These are phyloP conservation scores for Ganoderma meredithae DNA, from an alignment of 1,284 basidiomycete species.

Conservation along the genomic window DNA sequence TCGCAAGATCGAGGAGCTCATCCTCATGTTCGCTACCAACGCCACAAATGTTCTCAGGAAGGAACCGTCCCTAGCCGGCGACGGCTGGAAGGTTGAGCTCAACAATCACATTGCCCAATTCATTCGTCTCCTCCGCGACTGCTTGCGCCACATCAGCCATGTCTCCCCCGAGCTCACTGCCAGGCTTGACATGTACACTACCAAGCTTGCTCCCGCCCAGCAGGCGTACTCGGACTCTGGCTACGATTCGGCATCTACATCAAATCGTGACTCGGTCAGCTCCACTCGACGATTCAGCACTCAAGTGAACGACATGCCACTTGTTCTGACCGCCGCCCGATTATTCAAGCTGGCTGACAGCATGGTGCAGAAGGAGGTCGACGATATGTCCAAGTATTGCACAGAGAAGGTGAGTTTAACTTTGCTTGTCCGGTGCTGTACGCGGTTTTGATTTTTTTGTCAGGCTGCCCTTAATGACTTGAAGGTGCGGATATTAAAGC, in stretches of 20 bases:
- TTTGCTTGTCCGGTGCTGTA: neutral
- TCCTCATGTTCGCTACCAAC: conserved; percentile 93
- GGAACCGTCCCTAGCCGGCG: conserved; percentile 75
- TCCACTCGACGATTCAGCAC: conserved; percentile 51
- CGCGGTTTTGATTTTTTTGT: neutral
- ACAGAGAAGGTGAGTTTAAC: conserved; percentile 73
- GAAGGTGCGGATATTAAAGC: conserved; percentile 58
- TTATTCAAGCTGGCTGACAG: conserved; percentile 80
- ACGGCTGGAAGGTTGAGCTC: conserved; percentile 92
- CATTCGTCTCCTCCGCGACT: conserved; percentile 86
- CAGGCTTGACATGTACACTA: conserved; percentile 83
- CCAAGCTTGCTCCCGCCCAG: conserved; percentile 74
- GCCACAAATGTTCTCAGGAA: conserved; percentile 88
- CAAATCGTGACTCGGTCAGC: conserved; percentile 61
- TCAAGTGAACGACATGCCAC: conserved; percentile 74
- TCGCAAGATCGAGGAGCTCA: conserved; percentile 96
- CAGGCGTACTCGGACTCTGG: conserved; percentile 62
- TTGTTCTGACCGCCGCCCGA: conserved; percentile 74
- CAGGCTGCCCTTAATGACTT: conserved; percentile 86
- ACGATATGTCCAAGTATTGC: conserved; percentile 72
- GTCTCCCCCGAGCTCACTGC: conserved; percentile 85
- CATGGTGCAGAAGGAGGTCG: conserved; percentile 79
- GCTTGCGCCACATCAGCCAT: conserved; percentile 73
- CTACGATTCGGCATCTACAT: conserved; percentile 68
- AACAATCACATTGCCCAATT: conserved; percentile 92